phyloP scores from a whole-genome alignment of 441 rosid genomes.

The Erodium trifolium region DNA sequence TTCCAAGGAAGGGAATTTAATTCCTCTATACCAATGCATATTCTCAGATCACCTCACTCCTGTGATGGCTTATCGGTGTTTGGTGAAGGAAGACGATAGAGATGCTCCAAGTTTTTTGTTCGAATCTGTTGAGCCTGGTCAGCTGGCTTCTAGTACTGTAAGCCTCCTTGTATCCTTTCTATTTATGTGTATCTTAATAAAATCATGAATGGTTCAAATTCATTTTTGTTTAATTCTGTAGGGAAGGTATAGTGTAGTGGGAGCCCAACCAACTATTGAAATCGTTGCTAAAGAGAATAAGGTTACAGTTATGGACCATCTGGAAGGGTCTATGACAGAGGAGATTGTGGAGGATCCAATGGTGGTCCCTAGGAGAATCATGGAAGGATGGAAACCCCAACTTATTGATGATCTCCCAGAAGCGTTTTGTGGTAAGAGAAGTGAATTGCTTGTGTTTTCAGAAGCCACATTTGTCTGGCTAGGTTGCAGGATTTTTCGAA shows the following conservation, averaged over 20 bases:
- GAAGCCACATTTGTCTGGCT: no score
- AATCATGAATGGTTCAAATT: background rate
- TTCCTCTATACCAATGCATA: constrained; percentile 60
- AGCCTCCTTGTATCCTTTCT: constrained; percentile 14
- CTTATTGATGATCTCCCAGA: constrained; percentile 76
- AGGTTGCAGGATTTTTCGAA: no score
- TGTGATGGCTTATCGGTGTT: constrained; percentile 72
- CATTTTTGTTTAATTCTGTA: constrained; percentile 20
- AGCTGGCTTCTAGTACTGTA: constrained; percentile 51
- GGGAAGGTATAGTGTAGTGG: constrained; percentile 88
- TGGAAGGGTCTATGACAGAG: constrained; percentile 47
- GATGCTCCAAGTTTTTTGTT: constrained; percentile 95
- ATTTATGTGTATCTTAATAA: background rate
- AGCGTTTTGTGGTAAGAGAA: constrained; percentile 61
- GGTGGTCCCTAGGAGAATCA: constrained; percentile 66
- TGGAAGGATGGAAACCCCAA: constrained; percentile 83
- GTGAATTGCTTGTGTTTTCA: constrained; percentile 1
- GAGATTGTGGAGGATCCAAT: constrained; percentile 84
- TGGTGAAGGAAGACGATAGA: constrained; percentile 89
- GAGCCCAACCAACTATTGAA: constrained; percentile 88
- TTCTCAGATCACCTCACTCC: constrained; percentile 91
- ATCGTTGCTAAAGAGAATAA: constrained; percentile 72
- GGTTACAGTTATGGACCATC: constrained; percentile 77
- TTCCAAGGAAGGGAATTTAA: constrained; percentile 60
- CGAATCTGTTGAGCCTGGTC: constrained; percentile 84